Evolutionary conservation across 164 flowering plant genomes (phyloP), one percentile per base, ranked within the genome.

Genomic region (Malania oleifera): DNA sequence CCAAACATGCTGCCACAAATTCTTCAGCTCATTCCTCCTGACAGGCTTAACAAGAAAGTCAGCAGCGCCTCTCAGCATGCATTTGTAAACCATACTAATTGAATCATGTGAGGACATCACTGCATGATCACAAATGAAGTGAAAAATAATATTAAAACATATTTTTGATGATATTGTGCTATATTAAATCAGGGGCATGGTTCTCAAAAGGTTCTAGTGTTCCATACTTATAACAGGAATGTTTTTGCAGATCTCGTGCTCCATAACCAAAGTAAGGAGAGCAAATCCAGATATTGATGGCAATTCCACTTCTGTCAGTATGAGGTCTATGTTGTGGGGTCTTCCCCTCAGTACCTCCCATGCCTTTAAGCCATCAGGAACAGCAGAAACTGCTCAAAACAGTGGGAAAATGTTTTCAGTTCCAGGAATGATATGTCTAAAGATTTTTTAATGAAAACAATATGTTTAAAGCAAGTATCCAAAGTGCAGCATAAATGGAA

Each of bases 1-100:
- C 98, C 96, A 92, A 48, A 87, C 91, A 82, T 92, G 98, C 78
- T 89, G 98, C 99, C 99, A 93, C 71, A 93, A 64, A 70, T 87
- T 93, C 57, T 73, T 86, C 34, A 93, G 75, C 70, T 93, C 99
- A 61, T 93, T 93, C 69, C 72, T 93, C 70, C 99, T 74, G 31
- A 93, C 48, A 17, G 99, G 99, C 77, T 93, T 93, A 29, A 90
- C 83, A 43, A 93, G 92, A 77, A 86, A 93, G 67, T 93, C 99
- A 15, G 88, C 86, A 63, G 96, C 99, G 61, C 99, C 99, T 72
- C 78, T 83, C 78, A 83, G 47, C 96, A 90, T 89, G 80, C 96
- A 93, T 62, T 85, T 83, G 59, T 84, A 84, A 26, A 88, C 97
- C 25, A 81, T 73, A 61, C 80, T 78, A 28, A 90, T 66, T 15